Base-by-base conservation (phyloP, 2,329 filamentous ascomycete genomes). In the Talaromyces sp. region DNA sequence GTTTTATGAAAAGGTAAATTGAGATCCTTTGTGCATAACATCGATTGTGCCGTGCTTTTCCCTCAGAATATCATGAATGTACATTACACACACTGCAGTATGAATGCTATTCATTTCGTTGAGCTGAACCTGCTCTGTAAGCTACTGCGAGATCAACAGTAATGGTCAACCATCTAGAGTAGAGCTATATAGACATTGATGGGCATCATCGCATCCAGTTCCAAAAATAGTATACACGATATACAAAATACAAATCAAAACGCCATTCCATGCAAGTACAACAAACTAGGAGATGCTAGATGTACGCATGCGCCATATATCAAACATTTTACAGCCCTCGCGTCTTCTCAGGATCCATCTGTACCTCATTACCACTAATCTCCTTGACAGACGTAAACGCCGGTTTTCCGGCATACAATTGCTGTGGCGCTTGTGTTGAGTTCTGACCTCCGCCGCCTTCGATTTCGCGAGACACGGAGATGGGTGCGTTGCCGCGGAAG, bases 401-500 rank as follows among this genome's bases (percentile, higher is more conserved):
- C 52, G 87, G 83, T 72, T 86, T 86, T 35, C 92, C 92, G 16
- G 88, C 91, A 75, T 96, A 96, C 68, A 96, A 76, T 80, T 95
- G 88, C 72, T 87, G 85, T 3, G 84, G 83, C 46, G 70, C 70
- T 79, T 95, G 88, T 72, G 87, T 85, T 3, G 84, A 83, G 46
- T 69, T 70, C 35, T 72, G 68, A 23, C 68, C 64, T 54, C 74
- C 72, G 11, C 80, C 79, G 28, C 80, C 80, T 68, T 91, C 87
- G 62, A 85, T 76, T 67, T 88, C 82, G 72, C 87, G 83, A 69
- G 87, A 82, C 67, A 89, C 85, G 25, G 86, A 83, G 67, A 96
- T 88, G 60, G 95, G 92, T 75, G 92, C 86, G 80, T 98, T 98
- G 63, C 95, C 95, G 62, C 95, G 86, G 79, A 99, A 98, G 37